Evolutionary conservation across 1,284 basidiomycete species (phyloP), one percentile per base, ranked within the genome.

Genomic region (Heterobasidion occidentale): DNA sequence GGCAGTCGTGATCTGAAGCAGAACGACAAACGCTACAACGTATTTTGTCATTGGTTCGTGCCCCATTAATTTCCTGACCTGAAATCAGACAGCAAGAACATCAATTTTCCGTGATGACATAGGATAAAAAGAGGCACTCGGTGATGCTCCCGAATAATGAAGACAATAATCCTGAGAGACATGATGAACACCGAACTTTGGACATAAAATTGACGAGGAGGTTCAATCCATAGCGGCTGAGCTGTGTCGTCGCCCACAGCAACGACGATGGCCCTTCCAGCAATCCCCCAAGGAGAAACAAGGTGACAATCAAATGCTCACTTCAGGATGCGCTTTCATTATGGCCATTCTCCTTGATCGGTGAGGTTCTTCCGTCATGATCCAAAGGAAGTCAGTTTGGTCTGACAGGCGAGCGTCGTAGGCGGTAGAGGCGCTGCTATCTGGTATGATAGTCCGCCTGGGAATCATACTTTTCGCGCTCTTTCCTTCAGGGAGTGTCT

Each of bases 341-440:
- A 99, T 98, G 9, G 86, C 91, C 74, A 85, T 86, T 51, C 96
- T 77, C 50, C 96, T 77, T 19, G 87, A 84, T 36, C 94, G 82
- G 70, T 99, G 97, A 6, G 96, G 96, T 69, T 99, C 97, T 71
- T 99, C 96, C 1, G 93, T 98, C 82, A 97, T 90, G 56, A 96
- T 72, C 96, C 96, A 99, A 35, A 98, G 75, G 65, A 94, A 94
- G 64, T 94, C 92, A 1, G 78, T 70, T 0, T 89, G 85, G 62
- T 90, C 81, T 65, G 84, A 83, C 0, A 86, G 88, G 1, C 80
- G 79, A 4, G 71, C 77, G 17, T 74, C 65, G 61, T 80, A 69
- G 14, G 68, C 66, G 20, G 73, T 76, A 7, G 36, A 11, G 63
- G 81, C 66, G 61, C 77, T 74, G 0, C 74, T 71, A 54, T 64